These are phyloP conservation scores for Flaveria linearis DNA, from an alignment of 129 eudicot genomes.

Conservation along the genomic window DNA sequence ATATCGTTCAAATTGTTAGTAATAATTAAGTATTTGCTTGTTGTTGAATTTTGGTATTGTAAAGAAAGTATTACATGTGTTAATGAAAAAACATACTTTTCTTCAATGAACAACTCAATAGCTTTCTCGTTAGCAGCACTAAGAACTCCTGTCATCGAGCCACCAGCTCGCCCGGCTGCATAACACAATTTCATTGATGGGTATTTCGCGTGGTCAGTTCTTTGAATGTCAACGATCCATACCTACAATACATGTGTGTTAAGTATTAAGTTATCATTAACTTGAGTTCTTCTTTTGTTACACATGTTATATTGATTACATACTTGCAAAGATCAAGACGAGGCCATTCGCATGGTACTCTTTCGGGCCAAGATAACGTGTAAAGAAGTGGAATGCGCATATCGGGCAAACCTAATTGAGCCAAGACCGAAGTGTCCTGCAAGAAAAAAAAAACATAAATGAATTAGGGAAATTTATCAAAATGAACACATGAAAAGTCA, in stretches of 20 bases:
- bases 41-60: too few species aligned
- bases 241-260: slow-evolving; percentile 35
- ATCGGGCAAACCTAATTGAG: slow-evolving; percentile 97
- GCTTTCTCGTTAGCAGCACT: slow-evolving; percentile 97
- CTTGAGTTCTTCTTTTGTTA: not conserved
- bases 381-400: slow-evolving; percentile 97
- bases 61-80: not conserved
- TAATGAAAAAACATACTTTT: slow-evolving; percentile 53
- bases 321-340: slow-evolving; percentile 97
- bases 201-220: slow-evolving; percentile 77
- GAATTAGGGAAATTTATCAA: too few species aligned
- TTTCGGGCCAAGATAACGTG: slow-evolving; percentile 95
- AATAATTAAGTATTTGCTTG: not conserved
- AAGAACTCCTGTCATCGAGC: slow-evolving; percentile 96
- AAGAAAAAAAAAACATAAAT: too few species aligned
- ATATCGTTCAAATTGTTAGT: not conserved
- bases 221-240: slow-evolving; percentile 85
- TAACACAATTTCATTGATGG: slow-evolving; percentile 93
- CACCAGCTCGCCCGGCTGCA: slow-evolving; percentile 77
- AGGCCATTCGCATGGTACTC: slow-evolving; percentile 88
- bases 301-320: not conserved
- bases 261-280: not conserved
- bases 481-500: too few species aligned
- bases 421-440: slow-evolving; percentile 79
- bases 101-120: slow-evolving; percentile 82